Evolutionary conservation across 257 asterid genomes (phyloP).

Genomic region (Nicotiana attenuata): DNA sequence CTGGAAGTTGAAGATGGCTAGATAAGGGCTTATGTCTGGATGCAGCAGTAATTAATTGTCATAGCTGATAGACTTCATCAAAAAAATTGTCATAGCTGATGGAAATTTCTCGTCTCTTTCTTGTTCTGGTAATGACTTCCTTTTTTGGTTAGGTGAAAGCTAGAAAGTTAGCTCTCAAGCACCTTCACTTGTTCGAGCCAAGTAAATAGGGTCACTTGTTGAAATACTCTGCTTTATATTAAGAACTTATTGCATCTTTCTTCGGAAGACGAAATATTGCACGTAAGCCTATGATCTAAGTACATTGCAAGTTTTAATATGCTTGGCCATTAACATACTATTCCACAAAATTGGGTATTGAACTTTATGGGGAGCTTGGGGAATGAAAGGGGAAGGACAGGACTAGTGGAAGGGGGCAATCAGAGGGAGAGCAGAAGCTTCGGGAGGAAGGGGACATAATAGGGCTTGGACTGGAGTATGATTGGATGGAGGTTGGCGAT

Average conservation of each 20-base stretch:
- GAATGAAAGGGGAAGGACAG: background rate
- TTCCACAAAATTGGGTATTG: background rate
- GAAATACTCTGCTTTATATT: background rate
- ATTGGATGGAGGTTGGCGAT: background rate
- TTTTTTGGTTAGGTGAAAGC: background rate
- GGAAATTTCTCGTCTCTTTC: background rate
- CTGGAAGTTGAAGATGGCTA: background rate
- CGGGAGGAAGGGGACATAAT: too few relatives aligned
- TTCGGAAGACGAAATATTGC: too few relatives aligned
- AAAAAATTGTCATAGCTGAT: background rate
- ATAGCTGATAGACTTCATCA: background rate
- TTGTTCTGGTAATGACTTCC: background rate
- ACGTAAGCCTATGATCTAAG: too few relatives aligned
- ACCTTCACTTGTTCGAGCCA: too few relatives aligned
- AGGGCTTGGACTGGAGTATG: too few relatives aligned
- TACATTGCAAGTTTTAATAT: too few relatives aligned
- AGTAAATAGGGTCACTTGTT: too few relatives aligned
- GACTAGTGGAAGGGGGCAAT: background rate
- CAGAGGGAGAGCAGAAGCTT: too few relatives aligned
- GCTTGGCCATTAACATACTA: background rate
- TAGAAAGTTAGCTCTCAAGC: background rate
- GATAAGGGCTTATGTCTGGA: constrained; percentile 6
- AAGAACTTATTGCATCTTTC: too few relatives aligned
- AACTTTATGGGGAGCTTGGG: background rate
- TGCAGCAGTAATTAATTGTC: background rate